Percentiles rank a stretch among this genome's conserved stretches.
These are phyloP conservation scores for Aspergillus sparsus DNA, from an alignment of 495 filamentous ascomycete genomes.

Conservation along the genomic window DNA sequence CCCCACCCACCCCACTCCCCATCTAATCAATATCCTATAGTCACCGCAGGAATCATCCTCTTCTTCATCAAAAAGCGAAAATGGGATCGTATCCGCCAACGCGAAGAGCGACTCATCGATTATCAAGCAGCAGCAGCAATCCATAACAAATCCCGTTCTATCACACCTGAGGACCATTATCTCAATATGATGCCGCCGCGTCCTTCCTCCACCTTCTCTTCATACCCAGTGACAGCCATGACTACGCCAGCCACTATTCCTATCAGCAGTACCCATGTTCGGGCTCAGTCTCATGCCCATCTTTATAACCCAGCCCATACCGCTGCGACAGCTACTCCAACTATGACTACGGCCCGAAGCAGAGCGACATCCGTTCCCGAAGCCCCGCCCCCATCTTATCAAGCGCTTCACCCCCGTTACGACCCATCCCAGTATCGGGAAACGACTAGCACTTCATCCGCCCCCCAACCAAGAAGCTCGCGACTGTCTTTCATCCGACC, in stretches of 20 bases:
- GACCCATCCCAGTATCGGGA: slow-evolving; percentile 25
- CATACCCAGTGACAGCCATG: slow-evolving; percentile 7
- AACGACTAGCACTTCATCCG: not conserved
- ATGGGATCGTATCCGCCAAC: slow-evolving; percentile 27
- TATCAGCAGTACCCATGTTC: too few relatives aligned
- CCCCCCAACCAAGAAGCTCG: not conserved
- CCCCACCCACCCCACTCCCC: not conserved
- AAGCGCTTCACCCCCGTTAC: slow-evolving; percentile 24
- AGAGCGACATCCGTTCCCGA: slow-evolving; percentile 5
- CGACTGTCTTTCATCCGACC: not conserved
- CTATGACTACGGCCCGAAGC: not conserved
- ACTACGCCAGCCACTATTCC: not conserved
- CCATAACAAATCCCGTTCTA: slow-evolving; percentile 12
- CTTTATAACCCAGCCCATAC: too few relatives aligned
- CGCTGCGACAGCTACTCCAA: slow-evolving; percentile 2
- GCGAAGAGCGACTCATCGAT: slow-evolving; percentile 27
- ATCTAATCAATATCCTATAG: slow-evolving; percentile 13
- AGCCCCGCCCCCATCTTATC: slow-evolving; percentile 27
- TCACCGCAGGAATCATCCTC: slow-evolving; percentile 29
- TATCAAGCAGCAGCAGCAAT: slow-evolving; percentile 12
- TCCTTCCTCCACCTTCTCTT: slow-evolving; percentile 12
- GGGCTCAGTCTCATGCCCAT: too few relatives aligned
- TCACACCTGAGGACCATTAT: slow-evolving; percentile 14
- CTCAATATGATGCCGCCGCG: slow-evolving; percentile 10
- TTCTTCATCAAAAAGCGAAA: slow-evolving; percentile 30